Conservation (phyloP, 345 rosid species). For the Eucalyptus grandis region DNA sequence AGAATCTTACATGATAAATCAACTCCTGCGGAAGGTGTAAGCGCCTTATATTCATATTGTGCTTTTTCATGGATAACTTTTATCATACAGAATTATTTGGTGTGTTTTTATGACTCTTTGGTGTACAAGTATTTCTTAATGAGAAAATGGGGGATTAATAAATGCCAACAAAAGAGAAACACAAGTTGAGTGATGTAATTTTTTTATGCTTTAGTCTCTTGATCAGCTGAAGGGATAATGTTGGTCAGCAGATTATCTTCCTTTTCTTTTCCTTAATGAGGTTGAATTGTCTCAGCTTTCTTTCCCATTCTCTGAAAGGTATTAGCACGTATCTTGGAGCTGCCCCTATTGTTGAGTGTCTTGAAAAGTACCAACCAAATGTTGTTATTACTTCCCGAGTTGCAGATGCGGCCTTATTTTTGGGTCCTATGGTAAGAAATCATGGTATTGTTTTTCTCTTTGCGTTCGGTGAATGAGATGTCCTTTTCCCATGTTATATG, state of each 20-base stretch:
- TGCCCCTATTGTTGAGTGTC: constrained; percentile 86
- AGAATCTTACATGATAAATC: constrained; percentile 15
- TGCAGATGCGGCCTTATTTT: constrained; percentile 86
- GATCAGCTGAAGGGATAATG: background rate
- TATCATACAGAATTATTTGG: background rate
- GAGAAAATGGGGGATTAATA: background rate
- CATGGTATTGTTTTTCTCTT: background rate
- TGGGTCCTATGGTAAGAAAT: constrained; percentile 80
- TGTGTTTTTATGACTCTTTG: background rate
- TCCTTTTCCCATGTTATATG: background rate
- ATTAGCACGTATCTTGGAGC: constrained; percentile 89
- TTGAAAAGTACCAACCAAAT: constrained; percentile 71
- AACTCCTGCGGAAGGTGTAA: constrained; percentile 35
- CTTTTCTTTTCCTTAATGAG: background rate
- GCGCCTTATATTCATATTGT: constrained; percentile 13
- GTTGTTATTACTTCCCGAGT: constrained; percentile 77
- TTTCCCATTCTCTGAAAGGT: constrained; percentile 36
- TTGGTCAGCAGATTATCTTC: background rate
- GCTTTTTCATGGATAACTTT: background rate
- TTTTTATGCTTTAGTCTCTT: background rate
- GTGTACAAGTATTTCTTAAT: background rate
- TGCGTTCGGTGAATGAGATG: background rate
- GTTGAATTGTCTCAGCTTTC: background rate
- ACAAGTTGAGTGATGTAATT: background rate
- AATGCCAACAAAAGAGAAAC: background rate